phyloP scores from a whole-genome alignment of 768 basidiomycete genomes.

The Amanita polypyramis region DNA sequence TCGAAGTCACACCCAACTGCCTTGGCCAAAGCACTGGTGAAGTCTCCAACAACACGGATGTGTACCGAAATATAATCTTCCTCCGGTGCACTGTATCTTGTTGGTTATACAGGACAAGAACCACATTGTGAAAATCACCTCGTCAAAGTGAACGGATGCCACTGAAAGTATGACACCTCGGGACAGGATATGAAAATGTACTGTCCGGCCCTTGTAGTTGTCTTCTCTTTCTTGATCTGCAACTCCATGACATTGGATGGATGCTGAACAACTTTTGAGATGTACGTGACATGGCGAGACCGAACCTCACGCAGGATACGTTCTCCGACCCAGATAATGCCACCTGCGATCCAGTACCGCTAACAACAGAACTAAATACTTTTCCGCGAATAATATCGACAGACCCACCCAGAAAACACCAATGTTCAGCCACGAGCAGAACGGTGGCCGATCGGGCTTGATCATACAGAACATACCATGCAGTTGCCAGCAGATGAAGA shows the following conservation, averaged over 20 bases:
- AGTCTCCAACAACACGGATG: constrained; percentile 87
- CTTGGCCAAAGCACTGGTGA: constrained; percentile 73
- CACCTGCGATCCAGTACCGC: constrained; percentile 89
- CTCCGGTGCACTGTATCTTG: constrained; percentile 63
- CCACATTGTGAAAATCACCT: constrained; percentile 31
- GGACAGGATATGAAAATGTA: constrained; percentile 92
- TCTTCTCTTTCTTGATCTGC: constrained; percentile 96
- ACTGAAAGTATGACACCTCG: constrained; percentile 90
- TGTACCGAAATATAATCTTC: constrained; percentile 94
- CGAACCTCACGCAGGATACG: constrained; percentile 89
- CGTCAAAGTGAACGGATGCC: constrained; percentile 95
- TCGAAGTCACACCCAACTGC: constrained; percentile 80
- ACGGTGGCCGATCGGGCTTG: constrained; percentile 80
- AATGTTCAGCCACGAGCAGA: constrained; percentile 74
- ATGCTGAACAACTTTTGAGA: constrained; percentile 92
- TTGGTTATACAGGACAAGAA: not conserved
- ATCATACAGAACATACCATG: constrained; percentile 98
- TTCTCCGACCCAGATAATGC: constrained; percentile 77
- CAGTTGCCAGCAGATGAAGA: constrained; percentile 92
- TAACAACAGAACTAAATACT: constrained; percentile 17
- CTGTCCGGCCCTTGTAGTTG: constrained; percentile 72
- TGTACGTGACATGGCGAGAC: constrained; percentile 83
- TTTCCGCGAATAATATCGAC: not conserved
- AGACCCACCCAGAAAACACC: constrained; percentile 90
- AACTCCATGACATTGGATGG: constrained; percentile 91